These are phyloP conservation scores for Penicillium pancosmium DNA, from an alignment of 495 filamentous ascomycete genomes.

Conservation along the genomic window DNA sequence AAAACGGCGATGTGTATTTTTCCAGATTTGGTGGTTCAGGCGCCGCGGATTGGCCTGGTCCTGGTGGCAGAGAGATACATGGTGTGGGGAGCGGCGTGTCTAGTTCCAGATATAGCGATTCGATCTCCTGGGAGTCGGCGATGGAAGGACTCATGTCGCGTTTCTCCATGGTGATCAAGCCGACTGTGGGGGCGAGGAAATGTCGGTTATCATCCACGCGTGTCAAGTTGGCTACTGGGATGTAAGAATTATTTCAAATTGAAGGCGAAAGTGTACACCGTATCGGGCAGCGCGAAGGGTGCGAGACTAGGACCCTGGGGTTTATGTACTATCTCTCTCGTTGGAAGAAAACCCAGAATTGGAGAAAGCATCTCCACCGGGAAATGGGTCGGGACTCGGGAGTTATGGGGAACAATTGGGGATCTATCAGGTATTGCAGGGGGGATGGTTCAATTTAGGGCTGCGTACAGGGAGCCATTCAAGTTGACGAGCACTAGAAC, in stretches of 20 bases:
- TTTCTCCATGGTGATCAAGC: slow-evolving; percentile 20
- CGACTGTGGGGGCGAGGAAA: background rate
- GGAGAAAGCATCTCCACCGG: slow-evolving; percentile 3
- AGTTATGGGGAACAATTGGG: background rate
- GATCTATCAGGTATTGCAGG: background rate
- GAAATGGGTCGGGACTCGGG: background rate
- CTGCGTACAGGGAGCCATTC: no score
- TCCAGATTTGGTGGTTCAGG: slow-evolving; percentile 65
- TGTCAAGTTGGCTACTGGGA: background rate
- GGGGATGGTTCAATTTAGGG: no score
- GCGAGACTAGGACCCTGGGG: background rate
- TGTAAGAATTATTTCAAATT: no score
- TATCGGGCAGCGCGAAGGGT: slow-evolving; percentile 1
- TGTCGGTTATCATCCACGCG: background rate
- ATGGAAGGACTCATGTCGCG: slow-evolving; percentile 20
- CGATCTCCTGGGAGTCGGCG: slow-evolving; percentile 47
- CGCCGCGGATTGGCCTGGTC: slow-evolving; percentile 41
- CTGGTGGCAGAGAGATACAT: slow-evolving; percentile 38
- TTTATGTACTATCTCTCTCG: background rate
- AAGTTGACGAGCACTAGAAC: no score
- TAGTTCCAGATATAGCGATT: slow-evolving; percentile 73
- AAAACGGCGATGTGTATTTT: slow-evolving; percentile 69
- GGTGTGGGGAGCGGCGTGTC: slow-evolving; percentile 67
- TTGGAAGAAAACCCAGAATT: slow-evolving; percentile 2
- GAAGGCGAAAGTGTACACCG: background rate